These are phyloP conservation scores for Coemansia sp. DNA, from an alignment of 192 early-diverging fungal species.

Conservation along the genomic window DNA sequence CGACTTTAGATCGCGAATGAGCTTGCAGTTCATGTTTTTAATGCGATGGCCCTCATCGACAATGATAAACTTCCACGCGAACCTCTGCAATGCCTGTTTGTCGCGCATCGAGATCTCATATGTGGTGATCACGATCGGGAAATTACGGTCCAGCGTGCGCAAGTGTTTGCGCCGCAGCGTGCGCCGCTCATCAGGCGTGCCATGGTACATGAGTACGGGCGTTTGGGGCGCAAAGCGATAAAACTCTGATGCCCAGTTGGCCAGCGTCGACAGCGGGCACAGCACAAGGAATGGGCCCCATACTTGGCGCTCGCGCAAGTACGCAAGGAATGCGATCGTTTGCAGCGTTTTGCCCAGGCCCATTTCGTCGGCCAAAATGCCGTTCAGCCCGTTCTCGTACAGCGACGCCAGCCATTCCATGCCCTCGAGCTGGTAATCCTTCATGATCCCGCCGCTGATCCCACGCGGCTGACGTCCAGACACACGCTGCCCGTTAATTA, in stretches of 20 bases:
- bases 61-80: constrained; percentile 87
- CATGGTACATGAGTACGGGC: constrained; percentile 85
- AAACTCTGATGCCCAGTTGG: constrained; percentile 93
- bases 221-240: constrained; percentile 78
- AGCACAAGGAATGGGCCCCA: constrained; percentile 90
- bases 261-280: constrained; percentile 83
- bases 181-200: constrained; percentile 66
- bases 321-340: constrained; percentile 86
- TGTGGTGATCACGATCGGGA: constrained; percentile 86
- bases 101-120: constrained; percentile 91
- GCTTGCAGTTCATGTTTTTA: constrained; percentile 93
- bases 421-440: constrained; percentile 93
- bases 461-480: constrained; percentile 76
- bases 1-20: constrained; percentile 81
- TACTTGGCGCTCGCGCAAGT: constrained; percentile 73
- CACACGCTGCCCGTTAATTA: constrained; percentile 42
- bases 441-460: constrained; percentile 81
- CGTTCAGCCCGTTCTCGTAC: constrained; percentile 95
- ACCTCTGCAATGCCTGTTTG: constrained; percentile 63
- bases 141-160: constrained; percentile 60
- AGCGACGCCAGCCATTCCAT: constrained; percentile 94
- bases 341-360: constrained; percentile 94
- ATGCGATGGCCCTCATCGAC: constrained; percentile 96
- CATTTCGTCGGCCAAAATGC: constrained; percentile 96
- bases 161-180: constrained; percentile 68